Conservation (phyloP, 139 green algal genomes). For the Tetraselmis striata region DNA sequence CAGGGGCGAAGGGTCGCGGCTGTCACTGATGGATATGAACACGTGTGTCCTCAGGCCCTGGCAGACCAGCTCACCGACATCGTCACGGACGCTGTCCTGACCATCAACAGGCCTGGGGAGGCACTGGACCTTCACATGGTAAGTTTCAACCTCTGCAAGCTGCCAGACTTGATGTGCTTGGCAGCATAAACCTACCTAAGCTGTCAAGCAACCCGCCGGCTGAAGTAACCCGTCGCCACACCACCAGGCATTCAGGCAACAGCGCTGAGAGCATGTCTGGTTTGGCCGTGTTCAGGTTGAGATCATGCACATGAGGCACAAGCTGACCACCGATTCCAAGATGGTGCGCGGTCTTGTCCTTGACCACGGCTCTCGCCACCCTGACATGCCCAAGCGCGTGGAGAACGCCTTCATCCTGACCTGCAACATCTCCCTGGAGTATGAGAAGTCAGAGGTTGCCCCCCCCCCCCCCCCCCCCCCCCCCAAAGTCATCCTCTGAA, state of each 20-base stretch:
- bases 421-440: conserved; percentile 97
- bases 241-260: no score
- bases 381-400: conserved; percentile 95
- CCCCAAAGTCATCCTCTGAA: no score
- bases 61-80: conserved; percentile 88
- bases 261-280: no score
- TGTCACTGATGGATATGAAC: no score
- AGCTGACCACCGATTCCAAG: conserved; percentile 77
- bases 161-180: no score
- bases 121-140: conserved; percentile 95
- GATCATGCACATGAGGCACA: conserved; percentile 98
- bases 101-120: conserved; percentile 62
- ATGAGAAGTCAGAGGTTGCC: conserved; percentile 88
- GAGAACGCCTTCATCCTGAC: conserved; percentile 90
- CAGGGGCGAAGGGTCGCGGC: no score
- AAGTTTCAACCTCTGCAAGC: no score
- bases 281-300: conserved; percentile 67
- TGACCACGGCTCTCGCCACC: conserved; percentile 93
- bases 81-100: conserved; percentile 78
- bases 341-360: conserved; percentile 92
- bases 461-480: not conserved
- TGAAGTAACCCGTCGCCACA: no score
- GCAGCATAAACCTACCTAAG: no score
- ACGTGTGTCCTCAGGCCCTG: no score
- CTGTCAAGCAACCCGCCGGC: no score